phyloP scores from a whole-genome alignment of 1,284 basidiomycete species.

The Ustilago trichophora region DNA sequence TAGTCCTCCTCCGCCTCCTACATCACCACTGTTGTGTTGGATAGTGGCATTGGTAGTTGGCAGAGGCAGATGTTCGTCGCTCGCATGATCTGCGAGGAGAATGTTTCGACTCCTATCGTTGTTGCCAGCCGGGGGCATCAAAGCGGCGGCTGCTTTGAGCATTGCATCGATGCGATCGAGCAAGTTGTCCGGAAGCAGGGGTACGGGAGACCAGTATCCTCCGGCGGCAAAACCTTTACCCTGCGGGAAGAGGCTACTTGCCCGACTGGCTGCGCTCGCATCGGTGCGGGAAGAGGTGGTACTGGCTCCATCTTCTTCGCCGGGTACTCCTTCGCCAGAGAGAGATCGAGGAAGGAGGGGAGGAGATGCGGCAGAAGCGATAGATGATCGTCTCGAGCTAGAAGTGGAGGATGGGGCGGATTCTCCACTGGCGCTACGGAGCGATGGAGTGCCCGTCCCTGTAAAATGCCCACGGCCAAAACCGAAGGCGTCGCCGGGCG shows the following conservation, averaged over 20 bases:
- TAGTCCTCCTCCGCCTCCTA: neutral
- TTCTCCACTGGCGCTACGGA: conserved; percentile 44
- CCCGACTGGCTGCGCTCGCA: conserved; percentile 12
- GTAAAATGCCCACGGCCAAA: conserved; percentile 60
- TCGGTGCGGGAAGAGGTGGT: conserved; percentile 24
- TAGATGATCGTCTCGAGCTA: conserved; percentile 23
- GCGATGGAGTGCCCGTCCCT: conserved; percentile 52
- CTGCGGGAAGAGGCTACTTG: conserved; percentile 50
- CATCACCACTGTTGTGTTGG: neutral
- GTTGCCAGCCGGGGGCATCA: conserved; percentile 1
- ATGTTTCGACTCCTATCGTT: conserved; percentile 15
- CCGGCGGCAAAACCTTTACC: conserved; percentile 57
- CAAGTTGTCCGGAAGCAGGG: conserved; percentile 49
- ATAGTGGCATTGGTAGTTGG: too few species aligned
- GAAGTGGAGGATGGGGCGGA: conserved; percentile 10
- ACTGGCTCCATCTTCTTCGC: conserved; percentile 20
- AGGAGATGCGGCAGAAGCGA: conserved; percentile 12
- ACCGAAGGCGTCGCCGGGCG: conserved; percentile 69
- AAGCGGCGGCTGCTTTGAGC: conserved; percentile 21
- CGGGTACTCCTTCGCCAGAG: neutral
- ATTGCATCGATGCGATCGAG: conserved; percentile 43
- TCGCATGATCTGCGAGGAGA: conserved; percentile 17
- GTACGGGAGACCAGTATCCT: conserved; percentile 54
- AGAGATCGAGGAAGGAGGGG: neutral
- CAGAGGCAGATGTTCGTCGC: conserved; percentile 17